Evolutionary conservation across 2,329 filamentous ascomycete species (phyloP), one percentile per base, ranked within the genome.

Genomic region (Neurospora sp.): DNA sequence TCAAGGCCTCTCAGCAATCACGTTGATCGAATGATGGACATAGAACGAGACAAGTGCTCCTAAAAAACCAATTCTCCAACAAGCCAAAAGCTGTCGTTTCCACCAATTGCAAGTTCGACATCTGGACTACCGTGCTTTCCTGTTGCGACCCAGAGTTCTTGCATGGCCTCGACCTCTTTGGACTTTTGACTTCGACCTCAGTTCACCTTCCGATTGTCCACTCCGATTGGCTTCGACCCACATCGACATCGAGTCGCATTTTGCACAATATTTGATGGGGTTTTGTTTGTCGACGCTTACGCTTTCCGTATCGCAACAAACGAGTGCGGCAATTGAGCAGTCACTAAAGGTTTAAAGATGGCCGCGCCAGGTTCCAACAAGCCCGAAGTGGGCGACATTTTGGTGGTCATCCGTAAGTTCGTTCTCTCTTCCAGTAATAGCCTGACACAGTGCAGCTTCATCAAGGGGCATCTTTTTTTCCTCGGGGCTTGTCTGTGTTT

Each of bases 341-440:
- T 70, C 41, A 66, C 39, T n/a, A 19, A 70, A 69, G 62, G 66
- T 66, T 66, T 46, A 19, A 73, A 67, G 17, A 76, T 76, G 74
- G 74, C 73, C 5, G 67, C 74, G 39, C 52, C 72, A 6, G 69
- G 67, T 68, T 65, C 71, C 11, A 71, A 68, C 68, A 84, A 82
- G 78, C 88, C 87, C 76, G 87, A 89, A 37, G 82, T 87, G 73
- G 90, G 90, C 78, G 89, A 91, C 76, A 86, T 88, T 69, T 81
- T 92, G 75, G 79, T 92, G 74, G 90, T 92, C 74, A 90, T 92
- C 76, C 90, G 90, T 92, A 84, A 84, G 90, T 86, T 68, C 23
- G 28, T 36, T 62, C 33, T 62, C 12, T 62, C 15, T 62, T 36
- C 52, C 52, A 33, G 12, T 57, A 6, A 62, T 62, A 62, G 28